Evolutionary conservation across 1,284 basidiomycete species (phyloP).

Genomic region (Cryptococcus floricola): DNA sequence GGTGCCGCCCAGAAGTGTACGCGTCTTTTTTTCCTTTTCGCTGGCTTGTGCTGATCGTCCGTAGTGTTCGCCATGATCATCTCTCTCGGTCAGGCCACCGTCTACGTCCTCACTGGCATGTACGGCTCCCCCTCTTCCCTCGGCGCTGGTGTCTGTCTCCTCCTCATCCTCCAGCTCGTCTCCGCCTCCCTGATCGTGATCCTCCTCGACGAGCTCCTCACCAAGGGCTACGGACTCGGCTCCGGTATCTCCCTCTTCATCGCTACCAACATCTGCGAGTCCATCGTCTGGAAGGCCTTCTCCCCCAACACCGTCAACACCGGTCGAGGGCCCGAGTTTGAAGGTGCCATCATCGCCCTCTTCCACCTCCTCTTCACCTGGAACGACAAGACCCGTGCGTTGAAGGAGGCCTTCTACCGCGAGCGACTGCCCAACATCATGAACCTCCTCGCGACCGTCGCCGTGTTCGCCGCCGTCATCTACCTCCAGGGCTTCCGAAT

Average conservation of each 20-base stretch:
- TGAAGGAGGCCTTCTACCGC: slow-evolving; percentile 97
- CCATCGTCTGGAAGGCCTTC: slow-evolving; percentile 99
- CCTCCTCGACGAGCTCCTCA: slow-evolving; percentile 95
- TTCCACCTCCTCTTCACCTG: slow-evolving; percentile 98
- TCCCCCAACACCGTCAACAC: slow-evolving; percentile 98
- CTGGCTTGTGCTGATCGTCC: slow-evolving; percentile 4
- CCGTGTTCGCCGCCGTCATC: slow-evolving; percentile 91
- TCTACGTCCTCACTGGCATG: slow-evolving; percentile 94
- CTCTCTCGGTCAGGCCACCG: slow-evolving; percentile 91
- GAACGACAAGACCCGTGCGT: slow-evolving; percentile 95
- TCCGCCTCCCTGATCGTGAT: slow-evolving; percentile 94
- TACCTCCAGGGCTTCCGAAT: slow-evolving; percentile 99
- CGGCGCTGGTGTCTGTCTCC: slow-evolving; percentile 89
- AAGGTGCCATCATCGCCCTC: slow-evolving; percentile 90
- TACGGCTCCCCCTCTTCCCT: slow-evolving; percentile 92
- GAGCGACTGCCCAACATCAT: slow-evolving; percentile 96
- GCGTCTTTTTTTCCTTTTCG: slow-evolving; percentile 42
- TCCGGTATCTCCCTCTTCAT: slow-evolving; percentile 99
- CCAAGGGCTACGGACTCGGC: slow-evolving; percentile 97
- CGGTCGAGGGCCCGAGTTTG: slow-evolving; percentile 95
- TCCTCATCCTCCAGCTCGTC: slow-evolving; percentile 93
- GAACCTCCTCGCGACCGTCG: slow-evolving; percentile 89
- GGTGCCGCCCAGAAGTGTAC: slow-evolving; percentile 94
- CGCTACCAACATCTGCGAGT: slow-evolving; percentile 99
- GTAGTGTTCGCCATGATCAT: slow-evolving; percentile 95